phyloP scores from a whole-genome alignment of 1,139 yeast genomes.

The Eremothecium coryli region DNA sequence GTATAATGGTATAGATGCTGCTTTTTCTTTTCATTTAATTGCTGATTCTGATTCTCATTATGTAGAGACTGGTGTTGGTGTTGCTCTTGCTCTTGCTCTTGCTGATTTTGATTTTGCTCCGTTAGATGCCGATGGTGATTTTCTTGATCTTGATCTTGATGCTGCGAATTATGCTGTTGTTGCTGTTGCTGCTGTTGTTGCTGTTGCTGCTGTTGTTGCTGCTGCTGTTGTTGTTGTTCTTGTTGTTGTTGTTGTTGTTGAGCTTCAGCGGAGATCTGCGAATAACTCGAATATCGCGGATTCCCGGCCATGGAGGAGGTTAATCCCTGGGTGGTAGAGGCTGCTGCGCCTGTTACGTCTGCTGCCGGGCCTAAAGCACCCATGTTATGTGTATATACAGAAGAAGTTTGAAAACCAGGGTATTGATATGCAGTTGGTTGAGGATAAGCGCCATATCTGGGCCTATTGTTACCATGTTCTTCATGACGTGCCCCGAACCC shows the following conservation, averaged over 20 bases:
- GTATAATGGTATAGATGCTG: slow-evolving; percentile 10
- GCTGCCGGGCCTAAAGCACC: neutral
- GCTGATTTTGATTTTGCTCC: slow-evolving; percentile 10
- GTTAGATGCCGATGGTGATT: slow-evolving; percentile 17
- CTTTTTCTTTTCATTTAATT: slow-evolving; percentile 7
- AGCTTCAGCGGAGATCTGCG: slow-evolving; percentile 12
- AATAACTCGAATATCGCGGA: slow-evolving; percentile 3
- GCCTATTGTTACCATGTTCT: neutral
- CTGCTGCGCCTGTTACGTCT: slow-evolving; percentile 10
- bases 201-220: slow-evolving; percentile 16
- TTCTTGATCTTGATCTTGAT: slow-evolving; percentile 12
- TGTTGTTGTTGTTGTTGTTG: slow-evolving; percentile 9
- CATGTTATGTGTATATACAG: neutral
- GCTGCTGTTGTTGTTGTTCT: slow-evolving; percentile 13
- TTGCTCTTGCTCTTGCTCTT: slow-evolving; percentile 8
- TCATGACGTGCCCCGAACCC: slow-evolving; percentile 1
- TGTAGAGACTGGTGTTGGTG: slow-evolving; percentile 11
- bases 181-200: slow-evolving; percentile 8
- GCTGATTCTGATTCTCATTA: slow-evolving; percentile 17
- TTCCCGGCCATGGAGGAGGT: slow-evolving; percentile 6
- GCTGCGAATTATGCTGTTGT: slow-evolving; percentile 11
- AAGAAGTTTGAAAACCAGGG: slow-evolving; percentile 13
- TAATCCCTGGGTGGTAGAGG: slow-evolving; percentile 8
- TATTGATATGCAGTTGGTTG: slow-evolving; percentile 7
- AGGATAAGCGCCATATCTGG: slow-evolving; percentile 2